These are phyloP conservation scores for Entoloma clypeatum DNA, from an alignment of 1,284 basidiomycete species.

Conservation along the genomic window DNA sequence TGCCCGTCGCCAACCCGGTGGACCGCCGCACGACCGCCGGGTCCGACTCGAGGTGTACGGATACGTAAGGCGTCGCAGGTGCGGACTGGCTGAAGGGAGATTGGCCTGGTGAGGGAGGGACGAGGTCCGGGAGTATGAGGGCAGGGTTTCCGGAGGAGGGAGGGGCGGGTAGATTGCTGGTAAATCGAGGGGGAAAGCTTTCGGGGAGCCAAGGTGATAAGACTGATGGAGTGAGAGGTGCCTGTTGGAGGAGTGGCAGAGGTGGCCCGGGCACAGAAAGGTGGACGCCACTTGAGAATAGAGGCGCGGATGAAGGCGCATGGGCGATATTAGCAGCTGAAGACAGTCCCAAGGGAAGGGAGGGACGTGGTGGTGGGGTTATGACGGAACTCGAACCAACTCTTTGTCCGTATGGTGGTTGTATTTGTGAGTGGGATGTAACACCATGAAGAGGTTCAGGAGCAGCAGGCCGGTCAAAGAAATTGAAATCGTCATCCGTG, in stretches of 20 bases:
- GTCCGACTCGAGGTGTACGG: conserved; percentile 31
- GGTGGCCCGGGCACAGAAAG: conserved; percentile 10
- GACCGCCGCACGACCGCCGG: conserved; percentile 12
- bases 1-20: conserved; percentile 8
- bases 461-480: conserved; percentile 56
- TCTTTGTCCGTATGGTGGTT: no score
- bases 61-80: conserved; percentile 50
- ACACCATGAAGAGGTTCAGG: not conserved
- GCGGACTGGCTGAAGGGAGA: conserved; percentile 36
- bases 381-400: no score
- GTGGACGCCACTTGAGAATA: no score
- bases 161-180: not conserved
- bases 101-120: conserved; percentile 33
- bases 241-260: not conserved
- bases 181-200: not conserved
- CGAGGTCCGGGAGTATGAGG: conserved; percentile 28
- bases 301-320: no score
- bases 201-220: not conserved
- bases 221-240: no score
- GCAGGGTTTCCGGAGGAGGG: conserved; percentile 15
- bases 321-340: no score
- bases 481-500: conserved; percentile 78
- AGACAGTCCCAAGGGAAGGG: not conserved
- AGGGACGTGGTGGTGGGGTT: no score
- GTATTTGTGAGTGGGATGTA: not conserved